Percentiles rank a stretch among this genome's conserved stretches.
phyloP scores from a whole-genome alignment of 495 filamentous ascomycete species.

The Penicillium paradoxum region DNA sequence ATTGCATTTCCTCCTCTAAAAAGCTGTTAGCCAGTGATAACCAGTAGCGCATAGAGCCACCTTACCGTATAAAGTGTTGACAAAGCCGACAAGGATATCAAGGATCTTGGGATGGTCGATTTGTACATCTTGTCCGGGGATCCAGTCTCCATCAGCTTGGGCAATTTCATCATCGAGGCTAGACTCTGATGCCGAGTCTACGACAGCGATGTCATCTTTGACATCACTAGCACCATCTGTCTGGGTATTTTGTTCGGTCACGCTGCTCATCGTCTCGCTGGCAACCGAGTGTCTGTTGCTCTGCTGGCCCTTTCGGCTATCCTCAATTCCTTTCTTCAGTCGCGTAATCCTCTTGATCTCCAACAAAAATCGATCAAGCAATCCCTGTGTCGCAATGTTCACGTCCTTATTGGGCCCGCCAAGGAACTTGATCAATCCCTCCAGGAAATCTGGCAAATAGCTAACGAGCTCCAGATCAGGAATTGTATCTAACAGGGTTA shows the following conservation, averaged over 20 bases:
- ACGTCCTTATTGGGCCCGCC: constrained; percentile 90
- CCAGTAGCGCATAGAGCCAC: background rate
- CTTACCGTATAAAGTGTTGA: constrained; percentile 75
- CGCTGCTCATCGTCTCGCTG: constrained; percentile 56
- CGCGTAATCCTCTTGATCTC: constrained; percentile 94
- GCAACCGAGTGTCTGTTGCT: constrained; percentile 62
- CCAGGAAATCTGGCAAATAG: constrained; percentile 87
- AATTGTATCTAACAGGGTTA: constrained; percentile 91
- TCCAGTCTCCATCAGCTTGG: constrained; percentile 80
- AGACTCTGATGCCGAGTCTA: constrained; percentile 56
- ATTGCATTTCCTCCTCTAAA: constrained; percentile 78
- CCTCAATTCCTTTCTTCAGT: constrained; percentile 86
- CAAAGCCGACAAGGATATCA: constrained; percentile 84
- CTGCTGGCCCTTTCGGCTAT: constrained; percentile 68
- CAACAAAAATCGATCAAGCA: constrained; percentile 84
- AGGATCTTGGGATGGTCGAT: constrained; percentile 90
- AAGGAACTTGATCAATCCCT: constrained; percentile 85
- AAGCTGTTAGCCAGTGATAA: constrained; percentile 5
- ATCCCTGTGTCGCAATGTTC: constrained; percentile 81
- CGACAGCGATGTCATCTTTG: constrained; percentile 44
- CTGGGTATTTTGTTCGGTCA: constrained; percentile 43
- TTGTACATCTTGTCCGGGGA: constrained; percentile 94
- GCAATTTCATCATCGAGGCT: constrained; percentile 57
- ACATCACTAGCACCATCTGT: constrained; percentile 28
- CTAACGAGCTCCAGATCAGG: constrained; percentile 94